Conservation (phyloP, 2,329 filamentous ascomycete genomes). For the Cladosporium sp. region DNA sequence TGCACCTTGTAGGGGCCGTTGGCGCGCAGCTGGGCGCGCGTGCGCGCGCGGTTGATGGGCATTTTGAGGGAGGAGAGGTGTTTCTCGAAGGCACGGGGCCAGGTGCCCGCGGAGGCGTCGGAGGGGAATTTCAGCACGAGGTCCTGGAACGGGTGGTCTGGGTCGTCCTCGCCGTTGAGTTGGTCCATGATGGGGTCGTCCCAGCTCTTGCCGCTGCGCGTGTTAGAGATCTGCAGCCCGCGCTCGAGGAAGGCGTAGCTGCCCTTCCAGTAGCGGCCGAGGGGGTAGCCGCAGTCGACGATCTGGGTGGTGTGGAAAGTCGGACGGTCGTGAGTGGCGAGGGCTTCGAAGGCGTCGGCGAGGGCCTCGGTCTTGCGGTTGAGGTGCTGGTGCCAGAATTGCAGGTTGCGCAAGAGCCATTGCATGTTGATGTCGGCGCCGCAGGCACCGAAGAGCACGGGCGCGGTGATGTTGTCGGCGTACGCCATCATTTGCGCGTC, state of each 20-base stretch:
- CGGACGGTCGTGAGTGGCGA: constrained; percentile 37
- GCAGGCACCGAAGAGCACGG: constrained; percentile 39
- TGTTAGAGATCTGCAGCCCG: constrained; percentile 21
- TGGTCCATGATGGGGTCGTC: constrained; percentile 24
- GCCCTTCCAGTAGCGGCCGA: constrained; percentile 49
- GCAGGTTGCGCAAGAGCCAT: constrained; percentile 46
- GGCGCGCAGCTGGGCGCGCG: constrained; percentile 29
- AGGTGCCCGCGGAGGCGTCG: constrained; percentile 23
- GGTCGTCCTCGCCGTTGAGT: constrained; percentile 30
- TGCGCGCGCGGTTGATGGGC: constrained; percentile 19
- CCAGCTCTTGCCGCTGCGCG: constrained; percentile 22
- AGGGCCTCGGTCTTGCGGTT: constrained; percentile 34
- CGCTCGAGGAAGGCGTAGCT: constrained; percentile 42
- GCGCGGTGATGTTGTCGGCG: constrained; percentile 26
- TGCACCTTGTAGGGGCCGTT: neutral
- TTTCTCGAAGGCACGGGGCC: constrained; percentile 39
- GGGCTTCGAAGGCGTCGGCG: constrained; percentile 34
- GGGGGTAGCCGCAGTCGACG: constrained; percentile 3
- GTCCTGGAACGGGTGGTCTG: constrained; percentile 27
- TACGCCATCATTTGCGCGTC: constrained; percentile 46
- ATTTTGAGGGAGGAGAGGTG: constrained; percentile 34
- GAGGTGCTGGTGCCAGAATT: constrained; percentile 53
- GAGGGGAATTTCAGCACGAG: constrained; percentile 21
- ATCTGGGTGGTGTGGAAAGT: constrained; percentile 28
- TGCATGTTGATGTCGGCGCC: constrained; percentile 40